Evolutionary conservation across 306 rosid species (phyloP), one percentile per base, ranked within the genome.

Genomic region (Astragalus glycyphyllos): DNA sequence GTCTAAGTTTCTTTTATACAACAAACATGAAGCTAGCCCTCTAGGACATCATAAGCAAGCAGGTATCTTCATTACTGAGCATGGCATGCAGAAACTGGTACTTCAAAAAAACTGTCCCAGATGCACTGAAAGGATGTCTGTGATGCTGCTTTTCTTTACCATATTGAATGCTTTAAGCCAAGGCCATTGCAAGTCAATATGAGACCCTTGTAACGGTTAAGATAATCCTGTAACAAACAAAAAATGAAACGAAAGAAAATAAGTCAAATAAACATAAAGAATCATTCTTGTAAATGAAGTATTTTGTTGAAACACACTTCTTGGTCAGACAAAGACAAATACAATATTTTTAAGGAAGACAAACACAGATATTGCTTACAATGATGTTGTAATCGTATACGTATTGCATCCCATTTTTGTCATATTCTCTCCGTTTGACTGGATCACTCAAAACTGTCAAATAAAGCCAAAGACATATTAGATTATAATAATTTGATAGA

Each of bases 101-200:
- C 83, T 68, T 12, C 68, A 45, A 72, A 76, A 80, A 80, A 79
- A 40, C 37, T 76, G 80, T 80, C 81, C 83, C 14, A 68, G 78
- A 80, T 68, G 81, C 80, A 71, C 69, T 67, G 64, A 73, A 75
- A 81, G 79, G 75, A 23, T 65, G 51, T 81, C 48, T 12, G 44
- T 20, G 64, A 70, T 37, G 48, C 49, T 35, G 37, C 14, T 69
- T 59, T 55, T 10, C 50, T 76, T 81, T 81, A 95, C 96, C 86
- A 89, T 23, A 85, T 85, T 8, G 97, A 86, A 68, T 88, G 97
- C 82, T 83, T 89, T 44, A 95, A 71, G 76, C 99, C 99, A 17
- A 95, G 96, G 69, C 99, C 99, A 72, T 91, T 95, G 78, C 99
- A 95, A 1, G 99, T 95, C 89, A 95, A 83, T 85, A 95, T 87